phyloP scores from a whole-genome alignment of 2,329 filamentous ascomycete genomes.

The Berkeleyomyces rouxiae region DNA sequence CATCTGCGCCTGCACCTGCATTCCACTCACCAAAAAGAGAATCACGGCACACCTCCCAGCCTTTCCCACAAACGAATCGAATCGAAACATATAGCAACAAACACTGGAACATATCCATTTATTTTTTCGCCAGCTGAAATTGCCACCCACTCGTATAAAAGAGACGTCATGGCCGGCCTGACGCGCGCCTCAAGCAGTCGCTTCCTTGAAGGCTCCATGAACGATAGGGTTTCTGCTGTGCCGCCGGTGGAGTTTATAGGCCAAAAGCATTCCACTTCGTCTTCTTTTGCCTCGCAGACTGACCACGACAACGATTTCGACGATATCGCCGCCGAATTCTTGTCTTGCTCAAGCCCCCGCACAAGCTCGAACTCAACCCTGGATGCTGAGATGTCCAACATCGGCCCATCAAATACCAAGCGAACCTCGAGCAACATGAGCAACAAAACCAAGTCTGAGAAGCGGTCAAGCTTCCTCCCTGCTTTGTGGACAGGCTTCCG shows the following conservation, averaged over 20 bases:
- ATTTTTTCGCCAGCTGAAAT: background rate
- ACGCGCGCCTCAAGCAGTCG: slow-evolving; percentile 29
- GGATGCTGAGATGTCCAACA: slow-evolving; percentile 1
- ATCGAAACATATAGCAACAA: background rate
- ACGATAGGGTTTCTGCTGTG: slow-evolving; percentile 54
- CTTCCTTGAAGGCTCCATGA: slow-evolving; percentile 75
- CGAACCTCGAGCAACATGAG: slow-evolving; percentile 7
- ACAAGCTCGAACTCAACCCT: background rate
- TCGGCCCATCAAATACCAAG: slow-evolving; percentile 2
- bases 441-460: slow-evolving; percentile 9
- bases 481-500: slow-evolving; percentile 19
- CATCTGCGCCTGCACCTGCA: background rate
- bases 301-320: slow-evolving; percentile 16
- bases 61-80: background rate
- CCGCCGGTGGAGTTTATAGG: slow-evolving; percentile 54
- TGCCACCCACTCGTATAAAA: background rate
- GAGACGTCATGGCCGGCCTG: slow-evolving; percentile 9
- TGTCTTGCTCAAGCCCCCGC: slow-evolving; percentile 12
- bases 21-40: background rate
- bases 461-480: slow-evolving; percentile 13
- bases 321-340: slow-evolving; percentile 15
- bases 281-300: slow-evolving; percentile 16
- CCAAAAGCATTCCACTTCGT: slow-evolving; percentile 1
- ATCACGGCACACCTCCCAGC: background rate
- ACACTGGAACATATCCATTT: background rate